Base-by-base conservation (phyloP, 768 basidiomycete species). In the Rhizopogon sp. region DNA sequence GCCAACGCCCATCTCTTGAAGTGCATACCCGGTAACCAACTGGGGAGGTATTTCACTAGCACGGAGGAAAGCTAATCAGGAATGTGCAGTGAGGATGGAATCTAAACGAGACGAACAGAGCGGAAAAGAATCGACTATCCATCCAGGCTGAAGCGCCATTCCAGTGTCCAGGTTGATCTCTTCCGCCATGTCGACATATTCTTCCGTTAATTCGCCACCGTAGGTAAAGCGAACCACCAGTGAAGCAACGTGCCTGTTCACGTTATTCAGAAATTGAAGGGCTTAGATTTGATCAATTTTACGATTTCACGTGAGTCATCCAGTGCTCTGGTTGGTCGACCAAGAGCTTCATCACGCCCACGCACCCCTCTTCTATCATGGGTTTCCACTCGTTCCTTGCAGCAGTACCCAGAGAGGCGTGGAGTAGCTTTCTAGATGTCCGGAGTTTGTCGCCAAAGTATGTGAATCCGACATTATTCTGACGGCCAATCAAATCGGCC, bases 11-110 rank as follows among this genome's bases (percentile, higher is more conserved):
- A 58, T 8, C 50, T 42, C 58, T 78, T 76, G 66, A 76, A 79
- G 1, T 60, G 65, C 39, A 71, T 73, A 4, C 76, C 72, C 20
- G 78, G 76, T 51, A 79, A 68, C 76, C 77, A 77, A 0, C 62
- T 60, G 0, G 77, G 77, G 1, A 78, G 31, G 31, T 31, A 9
- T 31, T 31, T 31, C 31, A 31, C 31, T 31, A 31, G 6, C 20
- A 57, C 66, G 70, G 37, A 69, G 62, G 49, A 76, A 74, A 76
- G 43, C 29, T 31, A 31, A 11, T 31, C 31, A 31, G 31, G 2
- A 31, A 6, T 1, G 9, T 31, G 9, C 35, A 43, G 10, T 16
- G 40, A 45, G 10, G 52, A 9, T 16, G 50, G 37, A 54, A 17
- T 41, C 31, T 31, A 31, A 31, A 31, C 31, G 31, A 33, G 51